phyloP scores from a whole-genome alignment of 129 eudicot species.

The Chrysanthemum lavandulifolium region DNA sequence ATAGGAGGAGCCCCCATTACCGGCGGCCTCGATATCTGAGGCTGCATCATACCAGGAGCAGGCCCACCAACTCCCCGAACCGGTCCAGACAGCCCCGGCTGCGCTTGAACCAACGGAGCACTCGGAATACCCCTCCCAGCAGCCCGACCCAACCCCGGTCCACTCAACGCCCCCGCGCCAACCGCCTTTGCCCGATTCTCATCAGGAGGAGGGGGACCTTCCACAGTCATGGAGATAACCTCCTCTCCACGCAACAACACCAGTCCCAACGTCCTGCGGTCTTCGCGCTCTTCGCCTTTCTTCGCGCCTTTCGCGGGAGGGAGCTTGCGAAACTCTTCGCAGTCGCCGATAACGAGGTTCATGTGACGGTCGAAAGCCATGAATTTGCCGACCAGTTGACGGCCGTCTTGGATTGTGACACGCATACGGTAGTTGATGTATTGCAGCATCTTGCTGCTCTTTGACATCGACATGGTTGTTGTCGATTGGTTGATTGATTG shows the following conservation, averaged over 20 bases:
- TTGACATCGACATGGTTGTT: slow-evolving; percentile 90
- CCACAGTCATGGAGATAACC: slow-evolving; percentile 91
- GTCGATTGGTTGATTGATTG: slow-evolving; percentile 22
- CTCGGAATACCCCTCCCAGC: slow-evolving; percentile 80
- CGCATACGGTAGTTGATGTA: slow-evolving; percentile 94
- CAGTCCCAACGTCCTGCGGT: slow-evolving; percentile 87
- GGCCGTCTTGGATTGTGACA: slow-evolving; percentile 88
- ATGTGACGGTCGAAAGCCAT: slow-evolving; percentile 99
- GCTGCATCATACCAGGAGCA: slow-evolving; percentile 97
- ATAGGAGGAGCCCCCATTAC: slow-evolving; percentile 27
- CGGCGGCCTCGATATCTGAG: slow-evolving; percentile 77
- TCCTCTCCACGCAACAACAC: slow-evolving; percentile 88
- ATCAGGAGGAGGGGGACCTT: slow-evolving; percentile 97
- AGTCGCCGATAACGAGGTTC: slow-evolving; percentile 98
- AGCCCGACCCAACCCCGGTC: slow-evolving; percentile 81
- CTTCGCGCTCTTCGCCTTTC: slow-evolving; percentile 69
- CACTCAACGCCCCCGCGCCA: slow-evolving; percentile 54
- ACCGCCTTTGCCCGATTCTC: slow-evolving; percentile 68
- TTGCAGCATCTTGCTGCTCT: slow-evolving; percentile 89
- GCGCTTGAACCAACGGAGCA: slow-evolving; percentile 68
- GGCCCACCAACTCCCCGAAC: slow-evolving; percentile 94
- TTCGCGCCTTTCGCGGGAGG: slow-evolving; percentile 72
- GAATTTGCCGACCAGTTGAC: slow-evolving; percentile 89
- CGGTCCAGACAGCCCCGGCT: slow-evolving; percentile 91
- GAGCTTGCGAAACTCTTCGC: slow-evolving; percentile 90